Conservation (phyloP, 345 rosid species). For the Eucalyptus pauciflora region DNA sequence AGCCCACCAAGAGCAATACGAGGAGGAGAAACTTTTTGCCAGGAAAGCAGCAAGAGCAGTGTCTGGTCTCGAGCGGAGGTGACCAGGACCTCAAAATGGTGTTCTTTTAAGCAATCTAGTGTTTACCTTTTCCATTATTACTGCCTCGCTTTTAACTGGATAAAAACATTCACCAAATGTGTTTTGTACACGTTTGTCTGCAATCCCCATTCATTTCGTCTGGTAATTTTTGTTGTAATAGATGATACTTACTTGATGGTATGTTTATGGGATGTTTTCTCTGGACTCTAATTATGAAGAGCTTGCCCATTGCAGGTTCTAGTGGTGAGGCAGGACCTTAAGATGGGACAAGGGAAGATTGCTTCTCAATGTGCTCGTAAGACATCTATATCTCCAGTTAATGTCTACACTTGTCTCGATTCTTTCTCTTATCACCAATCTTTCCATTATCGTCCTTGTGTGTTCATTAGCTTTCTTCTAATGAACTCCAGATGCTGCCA, state of each 20-base stretch:
- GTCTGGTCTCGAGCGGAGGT: slow-evolving; percentile 16
- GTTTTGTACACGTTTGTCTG: neutral
- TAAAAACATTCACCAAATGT: neutral
- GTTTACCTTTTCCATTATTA: neutral
- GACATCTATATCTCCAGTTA: neutral
- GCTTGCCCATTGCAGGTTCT: slow-evolving; percentile 46
- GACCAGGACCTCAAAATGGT: slow-evolving; percentile 85
- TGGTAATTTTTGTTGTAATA: neutral
- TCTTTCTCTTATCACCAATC: neutral
- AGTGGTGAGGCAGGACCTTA: slow-evolving; percentile 87
- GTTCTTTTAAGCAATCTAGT: neutral
- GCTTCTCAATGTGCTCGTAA: slow-evolving; percentile 94
- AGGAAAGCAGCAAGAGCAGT: slow-evolving; percentile 37
- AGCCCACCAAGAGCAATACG: slow-evolving; percentile 20
- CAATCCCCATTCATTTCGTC: neutral
- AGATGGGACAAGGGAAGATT: slow-evolving; percentile 78
- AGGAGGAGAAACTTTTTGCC: slow-evolving; percentile 51
- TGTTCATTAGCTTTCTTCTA: neutral
- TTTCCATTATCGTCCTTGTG: neutral
- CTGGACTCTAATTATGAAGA: neutral
- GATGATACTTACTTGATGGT: neutral
- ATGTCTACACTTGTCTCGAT: neutral
- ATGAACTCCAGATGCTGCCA: slow-evolving; percentile 66
- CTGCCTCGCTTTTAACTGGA: neutral
- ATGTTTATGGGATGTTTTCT: neutral